phyloP scores from a whole-genome alignment of 495 filamentous ascomycete species.

The Physcia stellaris region DNA sequence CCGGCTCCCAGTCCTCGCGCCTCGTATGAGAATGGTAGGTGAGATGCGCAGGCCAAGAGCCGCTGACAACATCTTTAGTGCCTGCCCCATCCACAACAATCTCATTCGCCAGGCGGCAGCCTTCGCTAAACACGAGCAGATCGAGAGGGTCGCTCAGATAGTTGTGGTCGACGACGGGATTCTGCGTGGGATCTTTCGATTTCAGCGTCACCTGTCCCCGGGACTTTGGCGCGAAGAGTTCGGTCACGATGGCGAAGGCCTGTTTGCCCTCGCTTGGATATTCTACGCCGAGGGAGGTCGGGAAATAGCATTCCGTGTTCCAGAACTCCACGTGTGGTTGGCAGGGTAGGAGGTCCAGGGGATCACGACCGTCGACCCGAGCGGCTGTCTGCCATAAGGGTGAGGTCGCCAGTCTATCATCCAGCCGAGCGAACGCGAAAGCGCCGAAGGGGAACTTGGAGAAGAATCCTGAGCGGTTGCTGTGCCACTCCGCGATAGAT shows the following conservation, averaged over 20 bases:
- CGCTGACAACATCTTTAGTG: too few relatives aligned
- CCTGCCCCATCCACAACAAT: constrained; percentile 25
- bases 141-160: constrained; percentile 23
- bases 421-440: constrained; percentile 26
- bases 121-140: constrained; percentile 21
- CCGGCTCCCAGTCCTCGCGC: too few relatives aligned
- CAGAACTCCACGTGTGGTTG: constrained; percentile 27
- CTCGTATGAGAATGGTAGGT: too few relatives aligned
- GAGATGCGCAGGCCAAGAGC: too few relatives aligned
- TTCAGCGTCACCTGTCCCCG: constrained; percentile 12
- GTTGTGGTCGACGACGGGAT: constrained; percentile 21
- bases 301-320: constrained; percentile 23
- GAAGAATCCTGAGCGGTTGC: constrained; percentile 21
- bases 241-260: constrained; percentile 14
- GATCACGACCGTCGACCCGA: constrained; percentile 20
- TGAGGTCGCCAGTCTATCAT: constrained; percentile 18
- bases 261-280: constrained; percentile 16
- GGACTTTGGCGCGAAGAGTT: constrained; percentile 17
- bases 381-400: constrained; percentile 16
- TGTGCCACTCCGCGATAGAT: too few relatives aligned
- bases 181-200: constrained; percentile 10
- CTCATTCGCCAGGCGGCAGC: constrained; percentile 24
- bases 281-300: constrained; percentile 17
- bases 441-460: constrained; percentile 25
- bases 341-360: constrained; percentile 19